These are phyloP conservation scores for Saturnispora sanitii DNA, from an alignment of 805 yeast genomes.

Conservation along the genomic window DNA sequence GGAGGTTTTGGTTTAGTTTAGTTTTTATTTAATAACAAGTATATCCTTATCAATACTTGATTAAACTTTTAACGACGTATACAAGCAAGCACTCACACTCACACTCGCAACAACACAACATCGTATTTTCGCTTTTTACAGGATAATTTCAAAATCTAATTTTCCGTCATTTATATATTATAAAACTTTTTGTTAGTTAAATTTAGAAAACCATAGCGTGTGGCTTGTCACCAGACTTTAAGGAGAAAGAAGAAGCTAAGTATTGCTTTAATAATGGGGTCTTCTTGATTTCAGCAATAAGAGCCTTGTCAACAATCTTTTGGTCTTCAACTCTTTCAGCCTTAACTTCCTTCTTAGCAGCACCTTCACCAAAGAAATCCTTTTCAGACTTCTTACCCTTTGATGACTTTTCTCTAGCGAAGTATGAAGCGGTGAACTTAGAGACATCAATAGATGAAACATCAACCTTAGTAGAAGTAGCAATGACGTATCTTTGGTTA, in stretches of 20 bases:
- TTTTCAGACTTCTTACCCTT: conserved; percentile 82
- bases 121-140: neutral
- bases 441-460: conserved; percentile 74
- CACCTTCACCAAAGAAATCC: conserved; percentile 73
- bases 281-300: conserved; percentile 90
- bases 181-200: conserved; percentile 3
- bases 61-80: no score
- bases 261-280: conserved; percentile 95
- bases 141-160: neutral
- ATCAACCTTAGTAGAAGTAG: conserved; percentile 88
- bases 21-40: no score
- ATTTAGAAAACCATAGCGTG: conserved; percentile 92
- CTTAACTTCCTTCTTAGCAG: conserved; percentile 78
- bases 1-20: neutral
- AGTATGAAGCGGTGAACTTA: conserved; percentile 90
- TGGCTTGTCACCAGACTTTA: conserved; percentile 97
- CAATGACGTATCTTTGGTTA: conserved; percentile 96
- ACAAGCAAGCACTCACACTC: neutral
- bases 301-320: conserved; percentile 87
- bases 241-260: conserved; percentile 90
- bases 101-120: neutral
- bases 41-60: no score
- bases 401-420: conserved; percentile 87
- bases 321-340: conserved; percentile 95
- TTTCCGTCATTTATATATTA: conserved; percentile 1